Conservation (phyloP, 345 rosid genomes). For the Raphanus raphanistrum region DNA sequence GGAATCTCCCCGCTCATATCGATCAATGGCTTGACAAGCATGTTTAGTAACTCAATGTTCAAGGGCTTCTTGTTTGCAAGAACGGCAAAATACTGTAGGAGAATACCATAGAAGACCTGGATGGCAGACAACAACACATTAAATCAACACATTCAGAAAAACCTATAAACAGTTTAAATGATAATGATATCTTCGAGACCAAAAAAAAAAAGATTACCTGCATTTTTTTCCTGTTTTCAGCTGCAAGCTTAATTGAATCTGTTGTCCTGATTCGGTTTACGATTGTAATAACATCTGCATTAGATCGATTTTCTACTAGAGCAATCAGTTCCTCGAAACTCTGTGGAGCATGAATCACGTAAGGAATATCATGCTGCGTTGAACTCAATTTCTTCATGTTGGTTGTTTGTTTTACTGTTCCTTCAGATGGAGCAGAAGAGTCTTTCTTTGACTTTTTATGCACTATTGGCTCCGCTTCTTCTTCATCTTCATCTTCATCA, state of each 20-base stretch:
- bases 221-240: constrained; percentile 93
- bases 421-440: constrained; percentile 11
- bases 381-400: constrained; percentile 38
- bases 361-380: constrained; percentile 56
- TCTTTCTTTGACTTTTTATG: constrained; percentile 43
- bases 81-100: constrained; percentile 88
- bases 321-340: constrained; percentile 67
- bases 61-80: constrained; percentile 68
- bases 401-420: constrained; percentile 28
- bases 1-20: constrained; percentile 92
- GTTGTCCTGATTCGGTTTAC: constrained; percentile 64
- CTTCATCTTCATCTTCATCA: constrained; percentile 33
- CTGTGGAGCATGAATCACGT: constrained; percentile 70
- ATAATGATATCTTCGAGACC: not conserved
- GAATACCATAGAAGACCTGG: constrained; percentile 90
- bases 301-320: constrained; percentile 56
- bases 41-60: constrained; percentile 72
- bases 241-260: constrained; percentile 73
- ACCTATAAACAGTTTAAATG: not conserved
- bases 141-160: constrained; percentile 9
- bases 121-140: constrained; percentile 20
- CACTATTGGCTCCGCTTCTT: constrained; percentile 37
- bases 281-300: constrained; percentile 49
- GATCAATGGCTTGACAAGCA: constrained; percentile 81
- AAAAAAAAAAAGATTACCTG: constrained; percentile 51